phyloP scores from a whole-genome alignment of 2,329 filamentous ascomycete genomes.

The Thielaviopsis euricoi region DNA sequence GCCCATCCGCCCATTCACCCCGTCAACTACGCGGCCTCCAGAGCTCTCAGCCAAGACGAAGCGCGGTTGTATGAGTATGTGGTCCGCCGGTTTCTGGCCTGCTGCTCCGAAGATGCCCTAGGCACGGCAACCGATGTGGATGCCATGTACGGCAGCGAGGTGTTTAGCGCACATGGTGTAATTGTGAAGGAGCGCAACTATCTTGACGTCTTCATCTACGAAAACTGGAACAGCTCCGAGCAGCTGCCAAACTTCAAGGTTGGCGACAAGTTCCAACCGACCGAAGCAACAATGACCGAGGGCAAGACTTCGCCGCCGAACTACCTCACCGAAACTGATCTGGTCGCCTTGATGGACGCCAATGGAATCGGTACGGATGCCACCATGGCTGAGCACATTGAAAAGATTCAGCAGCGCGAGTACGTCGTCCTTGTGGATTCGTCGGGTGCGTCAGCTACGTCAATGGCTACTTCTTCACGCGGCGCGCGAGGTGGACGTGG shows the following conservation, averaged over 20 bases:
- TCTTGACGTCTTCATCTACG: constrained; percentile 87
- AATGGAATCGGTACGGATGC: constrained; percentile 98
- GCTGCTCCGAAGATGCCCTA: constrained; percentile 85
- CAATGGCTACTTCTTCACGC: constrained; percentile 21
- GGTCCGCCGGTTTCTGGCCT: constrained; percentile 78
- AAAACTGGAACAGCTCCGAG: constrained; percentile 83
- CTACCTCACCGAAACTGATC: constrained; percentile 85
- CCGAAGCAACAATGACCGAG: constrained; percentile 74
- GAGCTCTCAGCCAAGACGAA: constrained; percentile 49
- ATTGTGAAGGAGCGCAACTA: constrained; percentile 82
- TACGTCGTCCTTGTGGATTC: constrained; percentile 56
- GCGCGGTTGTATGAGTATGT: constrained; percentile 82
- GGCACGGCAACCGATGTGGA: constrained; percentile 75
- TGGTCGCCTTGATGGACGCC: constrained; percentile 93
- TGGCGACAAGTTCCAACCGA: constrained; percentile 73
- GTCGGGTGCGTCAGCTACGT: constrained; percentile 18
- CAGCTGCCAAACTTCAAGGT: constrained; percentile 64
- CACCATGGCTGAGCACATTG: constrained; percentile 97
- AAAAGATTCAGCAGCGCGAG: constrained; percentile 78
- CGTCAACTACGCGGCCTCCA: constrained; percentile 61
- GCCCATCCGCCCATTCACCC: constrained; percentile 96
- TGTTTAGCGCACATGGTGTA: constrained; percentile 67
- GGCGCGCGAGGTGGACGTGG: constrained; percentile 33
- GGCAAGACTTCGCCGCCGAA: constrained; percentile 75
- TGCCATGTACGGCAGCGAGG: constrained; percentile 67